phyloP scores from a whole-genome alignment of 495 filamentous ascomycete species.

The Chaetomidium leptoderma region DNA sequence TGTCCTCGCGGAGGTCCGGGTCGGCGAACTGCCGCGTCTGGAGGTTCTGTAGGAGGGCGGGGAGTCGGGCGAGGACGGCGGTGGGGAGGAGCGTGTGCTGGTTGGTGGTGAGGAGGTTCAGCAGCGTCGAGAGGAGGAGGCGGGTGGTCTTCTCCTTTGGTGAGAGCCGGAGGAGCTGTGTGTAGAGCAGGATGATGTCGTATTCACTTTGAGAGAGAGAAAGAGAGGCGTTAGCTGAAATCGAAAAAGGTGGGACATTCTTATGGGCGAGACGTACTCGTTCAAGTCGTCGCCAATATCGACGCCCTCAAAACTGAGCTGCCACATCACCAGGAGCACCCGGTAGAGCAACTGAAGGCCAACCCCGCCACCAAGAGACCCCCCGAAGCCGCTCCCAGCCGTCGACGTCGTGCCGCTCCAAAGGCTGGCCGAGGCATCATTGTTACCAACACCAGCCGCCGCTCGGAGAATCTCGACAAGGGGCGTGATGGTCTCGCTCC shows the following conservation, averaged over 20 bases:
- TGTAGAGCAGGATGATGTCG: constrained; percentile 87
- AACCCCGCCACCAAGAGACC: constrained; percentile 70
- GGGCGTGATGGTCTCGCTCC: constrained; percentile 75
- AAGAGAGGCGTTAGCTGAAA: background rate
- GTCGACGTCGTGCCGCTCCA: constrained; percentile 60
- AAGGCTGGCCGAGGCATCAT: constrained; percentile 60
- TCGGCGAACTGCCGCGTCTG: constrained; percentile 80
- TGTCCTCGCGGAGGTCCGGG: constrained; percentile 82
- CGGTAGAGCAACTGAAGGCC: constrained; percentile 93
- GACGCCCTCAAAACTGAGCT: constrained; percentile 85
- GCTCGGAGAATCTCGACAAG: constrained; percentile 76
- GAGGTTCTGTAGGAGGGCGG: constrained; percentile 74
- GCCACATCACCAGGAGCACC: constrained; percentile 88
- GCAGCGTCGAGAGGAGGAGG: constrained; percentile 79
- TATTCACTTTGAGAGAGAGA: constrained; percentile 62
- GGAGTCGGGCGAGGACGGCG: constrained; percentile 77
- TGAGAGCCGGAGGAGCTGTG: constrained; percentile 80
- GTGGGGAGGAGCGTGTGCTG: constrained; percentile 72
- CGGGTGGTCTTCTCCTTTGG: constrained; percentile 98
- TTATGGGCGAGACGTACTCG: constrained; percentile 53
- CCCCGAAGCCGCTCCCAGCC: constrained; percentile 53
- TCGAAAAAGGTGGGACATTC: background rate
- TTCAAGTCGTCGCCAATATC: constrained; percentile 82
- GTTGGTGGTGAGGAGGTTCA: constrained; percentile 78
- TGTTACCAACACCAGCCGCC: constrained; percentile 66